Percentiles rank a stretch among this genome's conserved stretches.
phyloP scores from a whole-genome alignment of 1,284 basidiomycete species.

The Singerocomus rubriflavus region DNA sequence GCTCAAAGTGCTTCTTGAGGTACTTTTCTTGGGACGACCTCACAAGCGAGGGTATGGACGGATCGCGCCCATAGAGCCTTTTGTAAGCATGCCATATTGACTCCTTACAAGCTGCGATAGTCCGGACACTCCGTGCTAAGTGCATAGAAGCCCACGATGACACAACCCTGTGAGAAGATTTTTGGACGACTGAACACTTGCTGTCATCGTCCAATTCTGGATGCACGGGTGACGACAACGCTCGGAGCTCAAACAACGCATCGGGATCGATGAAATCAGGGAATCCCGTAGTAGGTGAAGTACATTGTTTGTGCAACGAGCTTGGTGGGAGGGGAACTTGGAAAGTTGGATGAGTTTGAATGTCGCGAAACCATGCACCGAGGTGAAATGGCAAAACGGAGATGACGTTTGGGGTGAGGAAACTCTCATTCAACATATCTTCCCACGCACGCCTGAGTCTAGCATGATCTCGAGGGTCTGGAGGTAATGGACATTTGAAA shows the following conservation, averaged over 20 bases:
- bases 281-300: constrained; percentile 8
- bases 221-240: constrained; percentile 20
- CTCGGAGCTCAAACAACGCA: constrained; percentile 29
- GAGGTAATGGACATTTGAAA: constrained; percentile 16
- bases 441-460: constrained; percentile 63
- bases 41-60: constrained; percentile 32
- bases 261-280: constrained; percentile 30
- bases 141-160: constrained; percentile 58
- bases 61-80: constrained; percentile 43
- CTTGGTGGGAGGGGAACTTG: constrained; percentile 57
- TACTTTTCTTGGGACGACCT: constrained; percentile 31
- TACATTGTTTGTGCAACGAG: constrained; percentile 26
- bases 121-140: constrained; percentile 53
- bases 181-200: constrained; percentile 7
- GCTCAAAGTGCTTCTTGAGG: constrained; percentile 30
- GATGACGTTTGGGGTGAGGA: constrained; percentile 52
- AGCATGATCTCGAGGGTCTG: constrained; percentile 59
- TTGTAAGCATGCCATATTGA: constrained; percentile 65
- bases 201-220: constrained; percentile 19
- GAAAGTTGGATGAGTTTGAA: constrained; percentile 49
- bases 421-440: constrained; percentile 59
- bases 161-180: constrained; percentile 29
- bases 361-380: constrained; percentile 53
- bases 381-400: constrained; percentile 69
- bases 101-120: constrained; percentile 60